Conservation (phyloP, 139 green algal species). For the Micractinium conductrix region DNA sequence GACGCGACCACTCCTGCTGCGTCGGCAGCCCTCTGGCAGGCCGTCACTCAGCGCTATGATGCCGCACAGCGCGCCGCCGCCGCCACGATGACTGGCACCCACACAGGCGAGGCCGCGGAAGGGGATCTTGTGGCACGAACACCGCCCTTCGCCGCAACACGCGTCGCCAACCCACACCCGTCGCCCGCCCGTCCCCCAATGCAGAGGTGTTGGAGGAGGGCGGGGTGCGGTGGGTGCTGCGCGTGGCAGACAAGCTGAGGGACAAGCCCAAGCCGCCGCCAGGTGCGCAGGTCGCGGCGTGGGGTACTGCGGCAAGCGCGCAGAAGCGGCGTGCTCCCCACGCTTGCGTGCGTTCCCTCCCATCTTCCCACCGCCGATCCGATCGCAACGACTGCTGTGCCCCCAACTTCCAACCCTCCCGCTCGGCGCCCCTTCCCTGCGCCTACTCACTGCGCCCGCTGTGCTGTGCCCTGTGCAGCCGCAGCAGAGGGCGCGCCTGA, state of each 20-base stretch:
- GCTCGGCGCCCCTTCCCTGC: too few species aligned
- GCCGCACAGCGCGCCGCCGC: constrained; percentile 28
- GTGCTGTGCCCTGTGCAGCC: not conserved
- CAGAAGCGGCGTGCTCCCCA: too few species aligned
- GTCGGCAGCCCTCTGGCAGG: constrained; percentile 24
- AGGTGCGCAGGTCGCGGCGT: too few species aligned
- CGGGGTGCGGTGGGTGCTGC: constrained; percentile 62
- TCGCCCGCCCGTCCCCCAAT: too few species aligned
- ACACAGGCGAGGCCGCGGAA: constrained; percentile 1
- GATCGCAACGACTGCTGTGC: too few species aligned
- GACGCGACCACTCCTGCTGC: not conserved
- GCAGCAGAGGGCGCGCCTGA: not conserved
- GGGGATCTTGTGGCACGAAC: too few species aligned
- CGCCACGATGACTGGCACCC: constrained; percentile 34
- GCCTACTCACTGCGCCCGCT: too few species aligned
- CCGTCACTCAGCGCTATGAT: constrained; percentile 30
- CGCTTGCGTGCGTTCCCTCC: too few species aligned
- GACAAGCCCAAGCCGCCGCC: constrained; percentile 69
- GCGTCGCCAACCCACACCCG: not conserved
- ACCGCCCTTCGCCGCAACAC: too few species aligned
- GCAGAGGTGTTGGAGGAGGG: constrained; percentile 27
- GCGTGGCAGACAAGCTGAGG: constrained; percentile 65
- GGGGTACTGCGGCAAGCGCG: too few species aligned
- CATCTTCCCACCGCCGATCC: too few species aligned
- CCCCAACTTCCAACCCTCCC: too few species aligned